Evolutionary conservation across 176 grass and related monocot genomes (phyloP).

Genomic region (Ensete ventricosum): DNA sequence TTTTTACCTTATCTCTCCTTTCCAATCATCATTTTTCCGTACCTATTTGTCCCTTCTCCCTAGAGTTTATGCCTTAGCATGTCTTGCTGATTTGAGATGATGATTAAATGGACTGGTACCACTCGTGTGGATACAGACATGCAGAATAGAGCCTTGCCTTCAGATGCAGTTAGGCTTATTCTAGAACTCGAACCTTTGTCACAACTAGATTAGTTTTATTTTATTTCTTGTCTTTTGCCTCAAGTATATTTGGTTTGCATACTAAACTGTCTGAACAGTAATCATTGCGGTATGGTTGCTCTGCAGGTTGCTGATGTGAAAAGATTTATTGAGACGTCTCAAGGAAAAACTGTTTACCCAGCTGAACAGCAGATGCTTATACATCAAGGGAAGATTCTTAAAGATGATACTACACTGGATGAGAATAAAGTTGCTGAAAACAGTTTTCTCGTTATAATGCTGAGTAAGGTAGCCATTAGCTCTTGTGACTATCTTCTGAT

Average conservation of each 20-base stretch:
- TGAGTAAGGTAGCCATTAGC: slow-evolving; percentile 44
- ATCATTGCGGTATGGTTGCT: neutral
- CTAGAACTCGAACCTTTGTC: neutral
- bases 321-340: slow-evolving; percentile 47
- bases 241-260: neutral
- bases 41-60: neutral
- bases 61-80: too few relatives aligned
- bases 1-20: too few relatives aligned
- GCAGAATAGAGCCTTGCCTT: too few relatives aligned
- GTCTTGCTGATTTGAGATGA: too few relatives aligned
- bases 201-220: neutral
- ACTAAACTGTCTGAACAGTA: neutral
- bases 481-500: neutral
- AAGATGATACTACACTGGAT: slow-evolving; percentile 60
- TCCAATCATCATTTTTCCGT: neutral
- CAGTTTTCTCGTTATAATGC: slow-evolving; percentile 80
- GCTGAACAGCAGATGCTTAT: slow-evolving; percentile 81
- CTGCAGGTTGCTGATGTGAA: slow-evolving; percentile 67
- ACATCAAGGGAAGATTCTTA: slow-evolving; percentile 62
- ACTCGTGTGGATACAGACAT: neutral
- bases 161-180: neutral
- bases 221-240: neutral
- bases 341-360: slow-evolving; percentile 60
- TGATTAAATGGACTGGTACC: neutral
- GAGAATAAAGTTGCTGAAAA: slow-evolving; percentile 73